Percentiles rank a stretch among this genome's conserved stretches.
Conservation (phyloP, 2,329 filamentous ascomycete genomes). For the Anisogramma anomala region DNA sequence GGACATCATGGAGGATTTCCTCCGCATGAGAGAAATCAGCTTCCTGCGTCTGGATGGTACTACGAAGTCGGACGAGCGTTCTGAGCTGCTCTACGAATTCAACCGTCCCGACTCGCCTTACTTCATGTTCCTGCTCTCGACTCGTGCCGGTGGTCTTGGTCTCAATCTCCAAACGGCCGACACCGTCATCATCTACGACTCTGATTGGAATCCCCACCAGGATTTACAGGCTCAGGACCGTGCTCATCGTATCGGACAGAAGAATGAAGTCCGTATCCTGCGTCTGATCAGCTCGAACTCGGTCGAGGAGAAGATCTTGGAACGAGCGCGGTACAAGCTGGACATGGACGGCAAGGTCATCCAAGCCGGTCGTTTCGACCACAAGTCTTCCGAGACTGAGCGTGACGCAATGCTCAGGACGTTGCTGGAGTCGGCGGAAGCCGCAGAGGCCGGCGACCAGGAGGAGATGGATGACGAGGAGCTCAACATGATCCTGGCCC, state of each 20-base stretch:
- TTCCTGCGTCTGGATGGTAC: slow-evolving; percentile 93
- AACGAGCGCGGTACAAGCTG: slow-evolving; percentile 92
- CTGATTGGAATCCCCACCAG: slow-evolving; percentile 98
- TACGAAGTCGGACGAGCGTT: slow-evolving; percentile 95
- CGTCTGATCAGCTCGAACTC: slow-evolving; percentile 94
- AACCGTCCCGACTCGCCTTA: slow-evolving; percentile 85
- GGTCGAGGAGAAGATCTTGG: slow-evolving; percentile 96
- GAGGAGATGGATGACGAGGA: slow-evolving; percentile 99
- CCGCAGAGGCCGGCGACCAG: slow-evolving; percentile 59
- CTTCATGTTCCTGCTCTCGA: slow-evolving; percentile 97
- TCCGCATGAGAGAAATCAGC: slow-evolving; percentile 69
- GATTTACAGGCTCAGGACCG: slow-evolving; percentile 99
- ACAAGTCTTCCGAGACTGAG: slow-evolving; percentile 97
- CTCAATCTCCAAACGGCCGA: slow-evolving; percentile 95
- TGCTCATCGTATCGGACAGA: slow-evolving; percentile 98
- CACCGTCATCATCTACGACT: slow-evolving; percentile 99
- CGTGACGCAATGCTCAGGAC: slow-evolving; percentile 94
- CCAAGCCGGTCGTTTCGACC: slow-evolving; percentile 97
- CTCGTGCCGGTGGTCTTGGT: slow-evolving; percentile 93
- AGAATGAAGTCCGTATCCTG: slow-evolving; percentile 96
- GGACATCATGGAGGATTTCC: slow-evolving; percentile 99
- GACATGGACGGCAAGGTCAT: slow-evolving; percentile 99
- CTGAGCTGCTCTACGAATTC: slow-evolving; percentile 77
- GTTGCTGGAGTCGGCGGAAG: slow-evolving; percentile 72
- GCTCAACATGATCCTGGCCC: slow-evolving; percentile 85